Evolutionary conservation across 495 filamentous ascomycete species (phyloP).

Genomic region (Entonaema liquescens): DNA sequence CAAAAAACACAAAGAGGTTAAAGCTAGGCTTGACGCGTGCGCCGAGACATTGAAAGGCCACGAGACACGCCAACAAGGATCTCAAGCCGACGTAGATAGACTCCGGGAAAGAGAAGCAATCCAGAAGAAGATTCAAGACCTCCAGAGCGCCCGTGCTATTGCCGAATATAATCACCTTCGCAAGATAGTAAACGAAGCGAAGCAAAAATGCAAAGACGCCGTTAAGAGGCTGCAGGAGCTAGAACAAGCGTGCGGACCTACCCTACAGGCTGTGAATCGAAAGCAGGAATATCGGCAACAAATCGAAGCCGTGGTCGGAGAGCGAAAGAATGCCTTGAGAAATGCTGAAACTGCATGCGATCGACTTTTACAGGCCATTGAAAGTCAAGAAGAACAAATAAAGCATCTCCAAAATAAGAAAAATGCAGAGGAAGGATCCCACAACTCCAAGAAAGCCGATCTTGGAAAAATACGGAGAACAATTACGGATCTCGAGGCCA

Average conservation of each 20-base stretch:
- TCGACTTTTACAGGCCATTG: conserved; percentile 57
- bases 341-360: conserved; percentile 63
- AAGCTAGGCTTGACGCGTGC: conserved; percentile 65
- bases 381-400: conserved; percentile 60
- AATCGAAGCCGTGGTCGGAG: conserved; percentile 58
- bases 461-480: conserved; percentile 52
- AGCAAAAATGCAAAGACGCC: conserved; percentile 56
- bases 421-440: conserved; percentile 65
- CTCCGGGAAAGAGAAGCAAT: conserved; percentile 77
- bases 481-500: conserved; percentile 55
- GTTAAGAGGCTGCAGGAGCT: conserved; percentile 64
- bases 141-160: conserved; percentile 72
- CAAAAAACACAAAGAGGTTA: conserved; percentile 70
- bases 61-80: conserved; percentile 76
- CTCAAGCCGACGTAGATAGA: conserved; percentile 84
- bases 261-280: conserved; percentile 67
- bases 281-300: conserved; percentile 69
- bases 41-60: conserved; percentile 69
- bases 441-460: conserved; percentile 62
- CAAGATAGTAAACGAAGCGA: conserved; percentile 55
- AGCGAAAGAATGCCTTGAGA: conserved; percentile 61
- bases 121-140: conserved; percentile 67
- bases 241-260: conserved; percentile 70
- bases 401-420: conserved; percentile 64
- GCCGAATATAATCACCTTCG: conserved; percentile 65